Base-by-base conservation (phyloP, 1,284 basidiomycete genomes). In the Testicularia cyperi region DNA sequence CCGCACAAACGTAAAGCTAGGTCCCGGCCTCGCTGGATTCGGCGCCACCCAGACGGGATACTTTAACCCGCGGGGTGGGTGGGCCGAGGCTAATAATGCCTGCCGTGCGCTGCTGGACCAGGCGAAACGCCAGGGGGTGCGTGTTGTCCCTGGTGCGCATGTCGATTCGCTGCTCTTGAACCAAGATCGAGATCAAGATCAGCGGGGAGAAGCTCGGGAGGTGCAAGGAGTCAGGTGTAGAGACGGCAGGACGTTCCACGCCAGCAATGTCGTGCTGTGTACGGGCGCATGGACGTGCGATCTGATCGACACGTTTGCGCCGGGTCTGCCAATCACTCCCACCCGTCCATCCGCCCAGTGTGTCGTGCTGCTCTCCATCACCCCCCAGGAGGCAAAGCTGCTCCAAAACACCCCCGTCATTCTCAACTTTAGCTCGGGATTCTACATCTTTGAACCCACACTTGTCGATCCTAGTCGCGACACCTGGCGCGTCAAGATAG, bases 231-330 rank as follows among this genome's bases (percentile, higher is more conserved):
- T 90, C 2, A 75, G 77, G 25, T 85, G 88, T 53, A 77, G 77
- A 16, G 83, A 85, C 69, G 88, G 86, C 1, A 81, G 81, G 18
- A 65, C 68, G 10, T 82, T 83, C 56, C 10, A 18, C 4, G 86
- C 84, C 0, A 80, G 83, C 28, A 57, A 82, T 22, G 80, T 88
- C 5, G 79, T 91, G 19, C 72, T 91, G 24, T 84, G 88, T 12
- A 80, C 84, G 6, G 89, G 89, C 19, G 83, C 88, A 5, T 91
- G 91, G 92, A 89, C 90, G 0, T 83, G 86, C 2, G 86, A 87
- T 0, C 78, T 86, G 1, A 88, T 92, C 13, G 22, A 55, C 9
- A 19, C 26, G 5, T 46, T 60, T 3, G 33, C 54, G 4, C 30
- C 44, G 9, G 7, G n/a, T 21, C 23, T 21, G 5, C n/a, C 14